Evolutionary conservation across 75 land plant genomes (phyloP).

Genomic region (Pinus albicaulis): DNA sequence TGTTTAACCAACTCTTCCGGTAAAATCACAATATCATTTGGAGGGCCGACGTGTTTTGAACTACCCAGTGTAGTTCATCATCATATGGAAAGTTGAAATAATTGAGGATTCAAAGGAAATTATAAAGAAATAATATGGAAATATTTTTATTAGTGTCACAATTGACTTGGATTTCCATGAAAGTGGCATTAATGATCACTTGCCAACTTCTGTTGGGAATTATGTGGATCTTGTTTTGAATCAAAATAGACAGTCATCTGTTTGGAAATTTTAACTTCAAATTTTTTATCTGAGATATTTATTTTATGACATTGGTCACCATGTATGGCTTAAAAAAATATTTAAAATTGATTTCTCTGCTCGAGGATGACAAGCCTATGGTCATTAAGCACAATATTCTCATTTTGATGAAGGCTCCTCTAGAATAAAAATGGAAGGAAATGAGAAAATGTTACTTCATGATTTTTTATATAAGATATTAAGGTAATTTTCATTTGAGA

Average conservation of each 20-base stretch:
- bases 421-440: constrained; percentile 32
- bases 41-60: no score
- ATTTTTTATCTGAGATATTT: constrained; percentile 50
- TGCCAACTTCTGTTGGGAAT: not conserved
- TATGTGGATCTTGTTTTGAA: constrained; percentile 41
- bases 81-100: constrained; percentile 74
- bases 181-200: not conserved
- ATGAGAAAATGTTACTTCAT: constrained; percentile 69
- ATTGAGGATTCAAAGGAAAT: constrained; percentile 69
- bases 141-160: constrained; percentile 21
- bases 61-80: no score
- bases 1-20: no score
- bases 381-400: constrained; percentile 20
- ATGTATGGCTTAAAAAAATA: constrained; percentile 39
- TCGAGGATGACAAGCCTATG: constrained; percentile 13
- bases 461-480: constrained; percentile 79
- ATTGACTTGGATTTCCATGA: constrained; percentile 14
- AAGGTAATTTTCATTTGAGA: constrained; percentile 66
- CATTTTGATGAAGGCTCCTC: constrained; percentile 31
- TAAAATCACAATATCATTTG: no score
- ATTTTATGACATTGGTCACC: constrained; percentile 61
- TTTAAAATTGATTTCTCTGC: constrained; percentile 13
- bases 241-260: constrained; percentile 50
- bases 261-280: constrained; percentile 65
- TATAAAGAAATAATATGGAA: constrained; percentile 31